phyloP scores from a whole-genome alignment of 495 filamentous ascomycete species.

The Daldinia grandis region DNA sequence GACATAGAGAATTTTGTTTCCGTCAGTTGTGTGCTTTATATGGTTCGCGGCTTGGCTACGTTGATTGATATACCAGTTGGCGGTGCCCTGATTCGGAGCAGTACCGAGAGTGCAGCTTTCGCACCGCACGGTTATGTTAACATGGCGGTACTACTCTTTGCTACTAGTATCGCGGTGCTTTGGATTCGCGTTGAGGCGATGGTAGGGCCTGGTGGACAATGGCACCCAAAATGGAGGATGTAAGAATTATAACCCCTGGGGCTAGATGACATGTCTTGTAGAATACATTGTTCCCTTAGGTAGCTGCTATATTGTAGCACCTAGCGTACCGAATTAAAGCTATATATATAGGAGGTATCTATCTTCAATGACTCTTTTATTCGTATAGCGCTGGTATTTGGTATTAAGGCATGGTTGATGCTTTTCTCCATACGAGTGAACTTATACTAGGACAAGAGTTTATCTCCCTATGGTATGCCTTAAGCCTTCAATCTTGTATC shows the following conservation, averaged over 20 bases:
- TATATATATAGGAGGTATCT: too few relatives aligned
- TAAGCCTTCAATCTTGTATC: too few relatives aligned
- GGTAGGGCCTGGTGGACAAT: conserved; percentile 5
- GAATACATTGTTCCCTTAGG: too few relatives aligned
- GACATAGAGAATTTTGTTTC: not conserved
- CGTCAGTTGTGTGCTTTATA: not conserved
- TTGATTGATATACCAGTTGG: not conserved
- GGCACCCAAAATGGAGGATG: conserved; percentile 9
- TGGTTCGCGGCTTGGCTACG: not conserved
- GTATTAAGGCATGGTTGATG: too few relatives aligned
- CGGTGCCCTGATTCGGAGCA: conserved; percentile 5
- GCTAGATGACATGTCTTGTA: not conserved
- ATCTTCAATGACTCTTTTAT: too few relatives aligned
- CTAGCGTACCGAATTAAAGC: too few relatives aligned
- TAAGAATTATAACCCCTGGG: not conserved
- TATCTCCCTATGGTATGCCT: too few relatives aligned
- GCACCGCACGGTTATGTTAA: conserved; percentile 8
- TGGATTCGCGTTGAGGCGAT: conserved; percentile 6
- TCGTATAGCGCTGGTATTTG: too few relatives aligned
- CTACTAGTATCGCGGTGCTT: conserved; percentile 14
- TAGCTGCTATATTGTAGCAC: too few relatives aligned
- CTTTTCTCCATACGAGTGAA: too few relatives aligned
- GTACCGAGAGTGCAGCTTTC: not conserved
- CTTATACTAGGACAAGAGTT: too few relatives aligned
- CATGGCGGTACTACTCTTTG: conserved; percentile 6